Conservation (phyloP, 768 basidiomycete genomes). For the Auriscalpium orientale region DNA sequence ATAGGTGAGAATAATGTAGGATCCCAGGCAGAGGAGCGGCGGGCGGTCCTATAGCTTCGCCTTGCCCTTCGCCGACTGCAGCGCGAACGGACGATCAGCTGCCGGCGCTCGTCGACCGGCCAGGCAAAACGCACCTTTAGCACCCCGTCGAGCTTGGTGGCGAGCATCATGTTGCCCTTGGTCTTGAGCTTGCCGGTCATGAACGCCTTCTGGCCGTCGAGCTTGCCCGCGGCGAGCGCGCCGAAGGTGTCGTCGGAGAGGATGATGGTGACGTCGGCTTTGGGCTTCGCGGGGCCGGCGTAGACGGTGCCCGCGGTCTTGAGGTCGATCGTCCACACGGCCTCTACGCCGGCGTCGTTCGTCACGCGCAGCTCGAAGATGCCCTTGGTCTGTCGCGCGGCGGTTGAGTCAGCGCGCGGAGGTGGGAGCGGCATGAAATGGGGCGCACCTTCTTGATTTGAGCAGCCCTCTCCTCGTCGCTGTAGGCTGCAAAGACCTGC, state of each 20-base stretch:
- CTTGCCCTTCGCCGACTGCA: conserved; percentile 9
- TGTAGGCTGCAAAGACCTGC: conserved; percentile 43
- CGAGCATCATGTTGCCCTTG: conserved; percentile 89
- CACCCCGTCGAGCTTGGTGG: conserved; percentile 80
- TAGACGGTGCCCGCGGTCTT: conserved; percentile 76
- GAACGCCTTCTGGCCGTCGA: conserved; percentile 91
- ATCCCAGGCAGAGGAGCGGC: too few species aligned
- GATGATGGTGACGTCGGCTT: conserved; percentile 78
- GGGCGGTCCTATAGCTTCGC: conserved; percentile 9
- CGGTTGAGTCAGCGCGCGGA: neutral
- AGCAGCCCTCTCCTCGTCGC: conserved; percentile 53
- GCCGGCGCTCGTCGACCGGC: neutral
- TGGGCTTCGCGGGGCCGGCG: conserved; percentile 47
- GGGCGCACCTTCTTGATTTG: conserved; percentile 66
- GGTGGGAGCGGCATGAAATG: neutral
- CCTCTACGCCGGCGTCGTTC: conserved; percentile 64
- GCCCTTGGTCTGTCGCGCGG: conserved; percentile 56
- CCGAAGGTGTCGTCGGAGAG: conserved; percentile 70
- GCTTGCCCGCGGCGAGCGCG: conserved; percentile 68
- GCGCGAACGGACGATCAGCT: neutral
- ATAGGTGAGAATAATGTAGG: neutral
- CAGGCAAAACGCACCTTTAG: conserved; percentile 51
- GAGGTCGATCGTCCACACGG: conserved; percentile 86
- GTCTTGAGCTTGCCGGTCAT: conserved; percentile 94
- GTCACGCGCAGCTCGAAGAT: conserved; percentile 81